Conservation (phyloP, 208 protist genomes). For the Leishmania major region DNA sequence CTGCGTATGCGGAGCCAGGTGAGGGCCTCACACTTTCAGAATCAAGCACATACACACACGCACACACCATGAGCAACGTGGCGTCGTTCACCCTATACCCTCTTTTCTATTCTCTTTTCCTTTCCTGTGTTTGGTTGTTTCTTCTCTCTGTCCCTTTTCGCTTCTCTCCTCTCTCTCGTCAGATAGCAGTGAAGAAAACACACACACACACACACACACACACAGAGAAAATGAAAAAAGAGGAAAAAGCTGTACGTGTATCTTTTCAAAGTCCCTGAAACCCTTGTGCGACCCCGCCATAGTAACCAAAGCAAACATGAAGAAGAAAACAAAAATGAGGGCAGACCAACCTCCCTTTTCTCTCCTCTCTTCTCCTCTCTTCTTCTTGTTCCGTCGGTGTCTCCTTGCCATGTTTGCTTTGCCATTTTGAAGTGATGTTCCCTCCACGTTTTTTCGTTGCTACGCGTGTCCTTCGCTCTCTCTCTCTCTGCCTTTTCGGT, state of each 20-base stretch:
- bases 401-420: not conserved
- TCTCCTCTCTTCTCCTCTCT: not conserved
- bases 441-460: not conserved
- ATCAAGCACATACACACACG: not conserved
- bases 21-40: not conserved
- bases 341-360: not conserved
- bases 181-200: not conserved
- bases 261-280: constrained; percentile 16
- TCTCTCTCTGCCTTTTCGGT: not conserved
- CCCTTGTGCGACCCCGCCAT: not conserved
- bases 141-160: not conserved
- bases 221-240: not conserved
- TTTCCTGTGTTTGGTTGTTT: not conserved
- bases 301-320: not conserved
- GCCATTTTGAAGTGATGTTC: not conserved
- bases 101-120: constrained; percentile 9
- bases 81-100: not conserved
- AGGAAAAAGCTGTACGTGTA: constrained; percentile 10
- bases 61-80: not conserved
- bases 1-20: not conserved
- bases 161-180: not conserved
- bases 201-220: constrained; percentile 5
- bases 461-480: not conserved
- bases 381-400: not conserved
- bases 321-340: not conserved